These are phyloP conservation scores for Xylaria scruposa DNA, from an alignment of 495 filamentous ascomycete genomes.

Conservation along the genomic window DNA sequence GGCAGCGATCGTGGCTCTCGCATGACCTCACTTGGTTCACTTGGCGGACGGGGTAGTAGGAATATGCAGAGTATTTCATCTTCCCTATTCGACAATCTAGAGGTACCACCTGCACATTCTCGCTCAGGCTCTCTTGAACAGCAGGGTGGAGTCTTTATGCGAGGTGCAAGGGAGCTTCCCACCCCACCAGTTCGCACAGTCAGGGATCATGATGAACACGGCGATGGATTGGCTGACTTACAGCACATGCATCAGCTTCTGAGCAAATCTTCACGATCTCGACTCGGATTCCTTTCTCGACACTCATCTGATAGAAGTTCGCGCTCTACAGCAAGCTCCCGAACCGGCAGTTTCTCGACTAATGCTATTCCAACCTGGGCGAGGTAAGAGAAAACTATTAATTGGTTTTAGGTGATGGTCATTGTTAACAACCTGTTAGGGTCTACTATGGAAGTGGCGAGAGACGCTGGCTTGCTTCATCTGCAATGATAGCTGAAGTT, in stretches of 20 bases:
- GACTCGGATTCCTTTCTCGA: slow-evolving; percentile 51
- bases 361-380: slow-evolving; percentile 71
- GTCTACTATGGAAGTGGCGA: slow-evolving; percentile 64
- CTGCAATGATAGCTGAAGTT: slow-evolving; percentile 50
- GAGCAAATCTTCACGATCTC: slow-evolving; percentile 52
- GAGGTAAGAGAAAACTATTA: slow-evolving; percentile 43
- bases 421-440: slow-evolving; percentile 33
- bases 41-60: slow-evolving; percentile 48
- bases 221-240: slow-evolving; percentile 61
- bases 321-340: slow-evolving; percentile 55
- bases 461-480: slow-evolving; percentile 50
- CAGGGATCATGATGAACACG: slow-evolving; percentile 61
- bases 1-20: slow-evolving; percentile 51
- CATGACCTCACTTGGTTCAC: slow-evolving; percentile 51
- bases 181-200: slow-evolving; percentile 44
- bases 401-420: not conserved
- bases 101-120: slow-evolving; percentile 45
- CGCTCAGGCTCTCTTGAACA: slow-evolving; percentile 51
- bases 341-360: slow-evolving; percentile 60
- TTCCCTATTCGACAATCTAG: slow-evolving; percentile 48
- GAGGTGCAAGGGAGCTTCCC: slow-evolving; percentile 38
- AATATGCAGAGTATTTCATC: slow-evolving; percentile 61
- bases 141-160: slow-evolving; percentile 43
- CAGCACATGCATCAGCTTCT: slow-evolving; percentile 50
- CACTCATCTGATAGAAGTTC: slow-evolving; percentile 54